These are phyloP conservation scores for Naganishia vaughanmartiniae DNA, from an alignment of 768 basidiomycete genomes.

Conservation along the genomic window DNA sequence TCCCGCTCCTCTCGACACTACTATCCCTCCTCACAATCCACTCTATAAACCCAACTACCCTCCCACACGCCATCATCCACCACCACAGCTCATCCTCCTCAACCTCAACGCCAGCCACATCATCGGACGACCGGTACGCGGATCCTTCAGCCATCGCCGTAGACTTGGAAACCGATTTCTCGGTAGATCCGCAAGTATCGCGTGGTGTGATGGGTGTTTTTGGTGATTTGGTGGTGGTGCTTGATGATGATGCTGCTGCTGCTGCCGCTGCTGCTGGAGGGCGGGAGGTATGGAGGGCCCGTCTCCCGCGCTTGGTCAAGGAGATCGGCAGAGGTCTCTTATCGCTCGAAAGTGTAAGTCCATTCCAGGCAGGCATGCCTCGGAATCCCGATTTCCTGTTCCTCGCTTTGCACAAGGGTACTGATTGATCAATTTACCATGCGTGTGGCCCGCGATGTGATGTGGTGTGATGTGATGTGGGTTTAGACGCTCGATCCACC, in stretches of 20 bases:
- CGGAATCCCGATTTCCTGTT: not conserved
- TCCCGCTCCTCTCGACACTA: conserved; percentile 64
- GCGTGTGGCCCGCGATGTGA: no score
- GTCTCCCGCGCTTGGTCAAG: conserved; percentile 62
- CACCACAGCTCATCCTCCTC: conserved; percentile 5
- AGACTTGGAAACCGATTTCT: conserved; percentile 69
- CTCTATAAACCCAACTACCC: conserved; percentile 6
- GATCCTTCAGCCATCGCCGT: conserved; percentile 53
- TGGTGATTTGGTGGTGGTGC: conserved; percentile 57
- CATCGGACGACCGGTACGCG: not conserved
- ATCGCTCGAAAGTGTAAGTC: conserved; percentile 60
- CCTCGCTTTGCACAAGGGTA: no score
- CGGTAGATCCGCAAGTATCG: conserved; percentile 63
- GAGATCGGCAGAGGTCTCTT: conserved; percentile 78
- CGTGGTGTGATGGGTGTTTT: conserved; percentile 79
- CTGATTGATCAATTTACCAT: no score
- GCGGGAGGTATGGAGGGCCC: conserved; percentile 64
- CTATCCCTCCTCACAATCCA: conserved; percentile 70
- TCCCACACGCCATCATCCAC: no score
- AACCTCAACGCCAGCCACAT: not conserved
- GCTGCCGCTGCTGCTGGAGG: conserved; percentile 22
- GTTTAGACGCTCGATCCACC: conserved; percentile 13
- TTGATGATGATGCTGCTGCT: conserved; percentile 24
- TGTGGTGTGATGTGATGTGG: no score
- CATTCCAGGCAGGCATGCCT: not conserved